Evolutionary conservation across 1,284 basidiomycete species (phyloP), one percentile per base, ranked within the genome.

Genomic region (Ganoderma sinense): DNA sequence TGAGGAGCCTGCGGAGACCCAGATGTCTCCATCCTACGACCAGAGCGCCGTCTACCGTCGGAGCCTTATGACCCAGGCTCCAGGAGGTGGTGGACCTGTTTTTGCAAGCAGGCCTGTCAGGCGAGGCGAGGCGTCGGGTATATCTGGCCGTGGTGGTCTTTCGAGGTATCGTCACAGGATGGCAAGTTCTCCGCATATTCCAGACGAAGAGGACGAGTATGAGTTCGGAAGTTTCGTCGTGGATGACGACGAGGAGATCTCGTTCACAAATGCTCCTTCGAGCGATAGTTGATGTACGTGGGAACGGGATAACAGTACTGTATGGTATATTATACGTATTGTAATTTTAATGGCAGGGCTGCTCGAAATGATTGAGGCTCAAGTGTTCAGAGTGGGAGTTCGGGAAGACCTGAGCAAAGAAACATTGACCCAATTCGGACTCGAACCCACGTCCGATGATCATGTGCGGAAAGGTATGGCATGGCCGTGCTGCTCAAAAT

Each of bases 141-240:
- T 62, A 14, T 62, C 68, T 51, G 61, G 41, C 29, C 40, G 67
- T 33, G 66, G 60, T 33, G 70, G 70, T 0, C 60, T 67, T 26
- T 70, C 75, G 72, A 76, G 69, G 72, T 72, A 59, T 71, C 78
- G 58, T 73, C 77, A 72, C 73, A 76, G 70, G 76, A 77, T 86
- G 53, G 88, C 89, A 13, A 92, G 90, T 74, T 93, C 93, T 6
- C 92, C 93, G 10, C 81, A 80, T 0, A 14, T 36, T 33, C 78
- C 80, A 61, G 81, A 67, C 40, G 73, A 84, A 51, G 84, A 86
- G 26, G 90, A 94, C 71, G 86, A 89, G 63, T 95, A 95, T 76
- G 84, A 82, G 56, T 78, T 90, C 62, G 94, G 88, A 16, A 95
- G 91, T 76, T 95, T 95, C 73, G 87, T 95, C 23, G 92, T 95